phyloP scores from a whole-genome alignment of 805 yeast genomes.

The Soucietia sequanensis region DNA sequence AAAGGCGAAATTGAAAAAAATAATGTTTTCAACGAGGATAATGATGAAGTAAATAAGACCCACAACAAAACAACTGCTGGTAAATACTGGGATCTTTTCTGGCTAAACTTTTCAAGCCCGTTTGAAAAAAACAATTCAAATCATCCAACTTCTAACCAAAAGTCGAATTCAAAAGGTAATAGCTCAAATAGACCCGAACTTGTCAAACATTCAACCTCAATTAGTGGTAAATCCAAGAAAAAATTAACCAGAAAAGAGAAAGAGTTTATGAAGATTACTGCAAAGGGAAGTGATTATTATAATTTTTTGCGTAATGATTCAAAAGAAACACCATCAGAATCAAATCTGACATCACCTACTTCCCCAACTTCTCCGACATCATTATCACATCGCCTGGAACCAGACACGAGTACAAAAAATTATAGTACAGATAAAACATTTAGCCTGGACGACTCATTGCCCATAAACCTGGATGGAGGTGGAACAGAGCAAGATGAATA shows the following conservation, averaged over 20 bases:
- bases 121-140: constrained; percentile 1
- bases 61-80: constrained; percentile 2
- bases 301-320: neutral
- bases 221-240: constrained; percentile 2
- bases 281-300: constrained; percentile 19
- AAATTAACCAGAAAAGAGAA: constrained; percentile 12
- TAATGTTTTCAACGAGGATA: neutral
- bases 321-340: neutral
- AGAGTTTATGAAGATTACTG: constrained; percentile 18
- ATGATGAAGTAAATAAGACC: neutral
- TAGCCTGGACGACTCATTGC: too few relatives aligned
- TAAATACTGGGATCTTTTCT: constrained; percentile 5
- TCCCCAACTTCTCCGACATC: neutral
- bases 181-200: neutral
- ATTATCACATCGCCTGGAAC: too few relatives aligned
- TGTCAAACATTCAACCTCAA: too few relatives aligned
- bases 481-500: constrained; percentile 7
- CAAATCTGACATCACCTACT: neutral
- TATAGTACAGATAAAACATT: neutral
- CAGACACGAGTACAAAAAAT: neutral
- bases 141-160: constrained; percentile 2
- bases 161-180: neutral
- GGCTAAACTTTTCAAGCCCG: constrained; percentile 2
- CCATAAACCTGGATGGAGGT: too few relatives aligned
- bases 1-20: constrained; percentile 1